Base-by-base conservation (phyloP, 495 filamentous ascomycete genomes). In the Paragyromitra xinjiangensis region DNA sequence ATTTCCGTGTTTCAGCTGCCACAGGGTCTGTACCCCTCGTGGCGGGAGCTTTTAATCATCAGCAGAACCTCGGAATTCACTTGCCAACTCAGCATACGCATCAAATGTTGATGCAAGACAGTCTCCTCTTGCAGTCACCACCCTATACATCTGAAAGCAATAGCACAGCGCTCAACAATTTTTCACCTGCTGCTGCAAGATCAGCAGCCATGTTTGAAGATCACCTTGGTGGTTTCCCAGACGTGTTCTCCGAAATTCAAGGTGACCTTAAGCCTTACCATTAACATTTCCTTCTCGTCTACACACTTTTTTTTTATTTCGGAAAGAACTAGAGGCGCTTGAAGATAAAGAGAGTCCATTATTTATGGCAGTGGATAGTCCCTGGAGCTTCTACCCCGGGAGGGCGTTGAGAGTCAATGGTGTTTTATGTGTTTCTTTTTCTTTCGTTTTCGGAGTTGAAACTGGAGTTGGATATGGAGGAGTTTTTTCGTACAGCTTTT, bases 101-200 rank as follows among this genome's bases (percentile, higher is more conserved):
- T 48, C 71, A 74, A 26, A 61, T 74, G n/a, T 51, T 74, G 64
- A 51, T 74, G 64, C 71, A 69, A 26, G 71, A 74, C 16, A 61
- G n/a, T 29, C 42, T 61, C 22, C 64, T 40, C 7, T n/a, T 74
- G 16, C 68, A 61, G 6, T 3, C 62, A 44, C 45, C 50, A 34
- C 12, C 71, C 9, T 69, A 39, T 42, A 42, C 42, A 34, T 53
- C 67, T 50, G 64, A 61, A 29, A 59, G 11, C 26, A 56, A 59
- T 61, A 69, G 14, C 40, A 26, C 29, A 61, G 11, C 14, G n/a
- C 62, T 50, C 71, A 45, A 4, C 42, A 34, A 42, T 69, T 69
- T 44, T 45, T 19, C 50, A 45, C 50, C 71, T 45, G 26, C 64
- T 12, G 6, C 53, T 61, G 14, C 53, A 59, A 69, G 64, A 74